Evolutionary conservation across 2,329 filamentous ascomycete genomes (phyloP).

Genomic region (Chrysosphaeria jannelii): DNA sequence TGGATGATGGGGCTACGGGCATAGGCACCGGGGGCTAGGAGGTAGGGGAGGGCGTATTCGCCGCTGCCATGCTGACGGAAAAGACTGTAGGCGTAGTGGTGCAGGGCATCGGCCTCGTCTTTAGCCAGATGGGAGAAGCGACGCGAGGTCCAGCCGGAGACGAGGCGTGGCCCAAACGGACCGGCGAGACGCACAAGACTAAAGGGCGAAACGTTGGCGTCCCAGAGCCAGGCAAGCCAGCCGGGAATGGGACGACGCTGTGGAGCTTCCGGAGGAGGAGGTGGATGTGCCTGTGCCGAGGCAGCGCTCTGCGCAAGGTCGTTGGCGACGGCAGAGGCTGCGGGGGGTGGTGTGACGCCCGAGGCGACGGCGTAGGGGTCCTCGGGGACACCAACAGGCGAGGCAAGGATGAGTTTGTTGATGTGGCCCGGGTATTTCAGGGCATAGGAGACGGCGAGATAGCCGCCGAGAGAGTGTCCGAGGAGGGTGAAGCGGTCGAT

Average conservation of each 20-base stretch:
- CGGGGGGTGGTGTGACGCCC: slow-evolving; percentile 45
- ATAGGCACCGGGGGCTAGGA: slow-evolving; percentile 79
- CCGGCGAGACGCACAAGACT: slow-evolving; percentile 67
- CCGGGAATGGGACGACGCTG: slow-evolving; percentile 32
- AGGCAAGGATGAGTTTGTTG: slow-evolving; percentile 88
- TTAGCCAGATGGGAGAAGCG: slow-evolving; percentile 69
- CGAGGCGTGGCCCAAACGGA: slow-evolving; percentile 66
- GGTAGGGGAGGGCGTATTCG: slow-evolving; percentile 76
- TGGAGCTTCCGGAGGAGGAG: slow-evolving; percentile 34
- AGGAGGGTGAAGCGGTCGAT: slow-evolving; percentile 83
- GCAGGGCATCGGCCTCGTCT: slow-evolving; percentile 54
- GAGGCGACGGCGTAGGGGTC: slow-evolving; percentile 70
- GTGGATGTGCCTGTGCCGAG: slow-evolving; percentile 8
- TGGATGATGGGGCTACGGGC: slow-evolving; percentile 68
- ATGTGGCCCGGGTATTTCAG: slow-evolving; percentile 84
- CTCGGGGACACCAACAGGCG: slow-evolving; percentile 79
- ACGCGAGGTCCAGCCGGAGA: slow-evolving; percentile 81
- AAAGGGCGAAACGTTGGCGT: slow-evolving; percentile 88
- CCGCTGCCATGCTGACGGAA: slow-evolving; percentile 80
- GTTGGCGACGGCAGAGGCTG: slow-evolving; percentile 25
- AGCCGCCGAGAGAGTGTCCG: slow-evolving; percentile 80
- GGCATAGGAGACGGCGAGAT: slow-evolving; percentile 82
- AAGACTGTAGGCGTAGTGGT: slow-evolving; percentile 81
- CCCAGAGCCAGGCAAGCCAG: slow-evolving; percentile 87
- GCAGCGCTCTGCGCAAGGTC: slow-evolving; percentile 5